Evolutionary conservation across 352 stramenopile genomes (phyloP), one percentile per base, ranked within the genome.

Genomic region (Pythium dissimile): DNA sequence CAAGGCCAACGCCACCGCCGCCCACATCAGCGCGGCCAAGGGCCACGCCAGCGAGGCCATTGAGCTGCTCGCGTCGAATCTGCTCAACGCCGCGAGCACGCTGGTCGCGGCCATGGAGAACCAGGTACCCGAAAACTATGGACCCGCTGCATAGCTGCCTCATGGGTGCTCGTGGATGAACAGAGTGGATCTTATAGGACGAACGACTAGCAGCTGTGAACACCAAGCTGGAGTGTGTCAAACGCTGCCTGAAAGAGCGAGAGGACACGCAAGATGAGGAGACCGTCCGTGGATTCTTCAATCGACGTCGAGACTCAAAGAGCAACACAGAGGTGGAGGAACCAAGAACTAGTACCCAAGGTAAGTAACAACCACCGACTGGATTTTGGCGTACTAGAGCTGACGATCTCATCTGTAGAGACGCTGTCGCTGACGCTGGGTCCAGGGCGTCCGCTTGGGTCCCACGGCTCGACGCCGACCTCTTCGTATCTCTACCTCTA

Each of bases 21-120:
- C 63, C 27, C 74, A 78, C 27, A 21, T 85, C 53, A 55, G 82
- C 26, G 69, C 75, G 34, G 75, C 68, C 20, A 73, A 73, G 44
- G 59, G 66, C 6, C 77, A 88, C 45, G 63, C 75, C 12, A 69
- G 73, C 21, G 68, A 88, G 46, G 77, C 68, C 8, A 56, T 88
- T 8, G 74, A 85, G 48, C 56, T 88, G 30, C 69, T 85, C 12
- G 73, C 73, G n/a, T 80, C 75, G 10, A 88, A 85, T 41, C 23
- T 88, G 31, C 54, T 88, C 18, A 78, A 80, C 35, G 66, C 64
- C 7, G 75, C 77, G 32, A 74, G 63, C 23, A 63, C 68, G 3
- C 51, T 87, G 26, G 44, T 81, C 35, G 59, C 54, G 27, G 43
- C 32, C 3, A 62, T 87, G 26, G 73, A 83, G 39, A 69, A 43